Conservation (phyloP, 2,329 filamentous ascomycete genomes). For the Colletotrichum sp. region DNA sequence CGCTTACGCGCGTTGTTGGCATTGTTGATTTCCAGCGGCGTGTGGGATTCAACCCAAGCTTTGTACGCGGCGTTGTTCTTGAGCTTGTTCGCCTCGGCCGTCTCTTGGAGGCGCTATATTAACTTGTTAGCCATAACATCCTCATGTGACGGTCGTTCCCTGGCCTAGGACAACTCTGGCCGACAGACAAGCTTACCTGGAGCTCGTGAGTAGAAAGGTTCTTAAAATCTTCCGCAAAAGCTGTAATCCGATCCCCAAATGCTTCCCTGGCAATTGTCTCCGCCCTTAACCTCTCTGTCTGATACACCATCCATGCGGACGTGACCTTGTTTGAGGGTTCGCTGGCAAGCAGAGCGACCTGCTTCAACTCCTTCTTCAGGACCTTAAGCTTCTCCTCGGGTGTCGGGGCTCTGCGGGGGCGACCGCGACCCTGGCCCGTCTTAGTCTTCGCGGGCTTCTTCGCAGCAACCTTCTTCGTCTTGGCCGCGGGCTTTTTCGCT, state of each 20-base stretch:
- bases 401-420: conserved; percentile 33
- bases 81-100: conserved; percentile 42
- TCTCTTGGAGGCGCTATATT: conserved; percentile 39
- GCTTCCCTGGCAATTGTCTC: not conserved
- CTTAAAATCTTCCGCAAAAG: conserved; percentile 40
- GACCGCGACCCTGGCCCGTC: conserved; percentile 24
- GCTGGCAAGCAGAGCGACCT: conserved; percentile 41
- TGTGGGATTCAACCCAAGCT: conserved; percentile 53
- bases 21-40: conserved; percentile 41
- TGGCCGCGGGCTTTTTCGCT: conserved; percentile 24
- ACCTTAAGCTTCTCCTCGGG: conserved; percentile 42
- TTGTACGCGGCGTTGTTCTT: conserved; percentile 44
- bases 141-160: not conserved
- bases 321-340: conserved; percentile 39
- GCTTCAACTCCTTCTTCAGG: conserved; percentile 41
- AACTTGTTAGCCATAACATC: not conserved
- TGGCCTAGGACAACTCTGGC: conserved; percentile 20
- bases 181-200: conserved; percentile 41
- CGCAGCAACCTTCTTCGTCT: conserved; percentile 5
- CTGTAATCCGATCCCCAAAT: conserved; percentile 24
- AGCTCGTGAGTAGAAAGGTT: conserved; percentile 42
- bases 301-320: conserved; percentile 42
- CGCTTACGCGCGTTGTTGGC: conserved; percentile 54
- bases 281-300: conserved; percentile 33
- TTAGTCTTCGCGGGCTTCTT: conserved; percentile 26